Evolutionary conservation across 805 yeast species (phyloP), one percentile per base, ranked within the genome.

Genomic region (Yarrowia alimentaria): DNA sequence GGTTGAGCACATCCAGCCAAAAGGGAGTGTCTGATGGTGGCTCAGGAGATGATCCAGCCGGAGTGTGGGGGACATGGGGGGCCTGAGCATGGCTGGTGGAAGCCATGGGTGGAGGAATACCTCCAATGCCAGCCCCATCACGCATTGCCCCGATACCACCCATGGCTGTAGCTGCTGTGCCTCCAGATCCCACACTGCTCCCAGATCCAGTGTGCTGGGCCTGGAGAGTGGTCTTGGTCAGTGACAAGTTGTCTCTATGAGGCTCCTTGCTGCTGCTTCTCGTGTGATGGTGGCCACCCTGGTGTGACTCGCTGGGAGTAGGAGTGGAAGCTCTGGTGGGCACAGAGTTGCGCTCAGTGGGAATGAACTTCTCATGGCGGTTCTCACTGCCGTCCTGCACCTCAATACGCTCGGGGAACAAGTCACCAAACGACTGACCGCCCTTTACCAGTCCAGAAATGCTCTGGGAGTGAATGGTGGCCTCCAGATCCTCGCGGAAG

Each of bases 1-100:
- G 99, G 61, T 87, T 84, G 53, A 86, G 69, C 10, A 91, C 85
- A 65, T 91, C 98, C 9, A 91, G 73, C 99, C 99, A 91, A 73
- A 91, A 89, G 13, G 95, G 90, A 2, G 80, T 71, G 7, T 71
- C 42, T 1, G 47, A 40, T n/a, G 51, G 51, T 16, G n/a, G n/a
- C n/a, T n/a, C n/a, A n/a, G n/a, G n/a, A n/a, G n/a, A n/a, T n/a
- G n/a, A n/a, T n/a, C n/a, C n/a, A n/a, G n/a, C n/a, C n/a, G n/a
- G n/a, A n/a, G 19, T 43, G n/a, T 25, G 28, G 4, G 42, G 14
- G 10, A 43, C 30, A 19, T 32, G 38, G n/a, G 51, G 5, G 8
- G 38, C 14, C 4, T 29, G 37, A 4, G 18, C 29, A 6, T 8
- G 11, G 24, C 21, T 37, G 4, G 43, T 37, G 3, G 43, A n/a